Percentiles rank a stretch among this genome's conserved stretches.
phyloP scores from a whole-genome alignment of 257 asterid species.

The Capsicum rhomboideum region DNA sequence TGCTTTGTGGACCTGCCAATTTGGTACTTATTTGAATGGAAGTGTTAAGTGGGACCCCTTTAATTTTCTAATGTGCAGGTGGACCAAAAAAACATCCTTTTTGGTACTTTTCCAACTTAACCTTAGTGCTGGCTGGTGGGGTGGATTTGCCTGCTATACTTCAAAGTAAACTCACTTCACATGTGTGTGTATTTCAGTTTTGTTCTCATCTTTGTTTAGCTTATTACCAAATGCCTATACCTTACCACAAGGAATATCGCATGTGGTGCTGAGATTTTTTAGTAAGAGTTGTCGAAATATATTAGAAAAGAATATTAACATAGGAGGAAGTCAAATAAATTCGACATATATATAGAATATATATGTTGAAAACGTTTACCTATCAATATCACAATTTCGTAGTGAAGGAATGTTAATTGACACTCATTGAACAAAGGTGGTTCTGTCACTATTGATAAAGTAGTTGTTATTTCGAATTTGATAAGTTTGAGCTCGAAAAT shows the following conservation, averaged over 20 bases:
- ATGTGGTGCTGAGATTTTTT: no score
- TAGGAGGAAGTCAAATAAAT: neutral
- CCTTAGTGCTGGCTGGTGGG: neutral
- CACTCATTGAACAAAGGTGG: neutral
- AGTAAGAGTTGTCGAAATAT: no score
- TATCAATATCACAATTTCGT: neutral
- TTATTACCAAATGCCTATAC: no score
- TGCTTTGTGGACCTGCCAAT: neutral
- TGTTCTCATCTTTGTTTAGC: neutral
- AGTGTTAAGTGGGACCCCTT: neutral
- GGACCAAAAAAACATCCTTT: neutral
- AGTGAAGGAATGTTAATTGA: neutral
- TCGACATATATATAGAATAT: neutral
- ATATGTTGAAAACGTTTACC: neutral
- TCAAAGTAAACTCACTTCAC: neutral
- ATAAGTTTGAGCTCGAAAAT: no score
- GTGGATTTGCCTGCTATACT: neutral
- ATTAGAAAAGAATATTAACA: no score
- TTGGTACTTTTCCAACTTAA: neutral
- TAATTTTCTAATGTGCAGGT: neutral
- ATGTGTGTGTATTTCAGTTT: neutral
- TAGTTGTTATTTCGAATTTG: neutral
- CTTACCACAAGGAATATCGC: no score
- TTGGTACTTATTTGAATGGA: neutral
- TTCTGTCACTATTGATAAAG: neutral